These are phyloP conservation scores for Cyberlindnera subsufficiens DNA, from an alignment of 805 yeast genomes.

Conservation along the genomic window DNA sequence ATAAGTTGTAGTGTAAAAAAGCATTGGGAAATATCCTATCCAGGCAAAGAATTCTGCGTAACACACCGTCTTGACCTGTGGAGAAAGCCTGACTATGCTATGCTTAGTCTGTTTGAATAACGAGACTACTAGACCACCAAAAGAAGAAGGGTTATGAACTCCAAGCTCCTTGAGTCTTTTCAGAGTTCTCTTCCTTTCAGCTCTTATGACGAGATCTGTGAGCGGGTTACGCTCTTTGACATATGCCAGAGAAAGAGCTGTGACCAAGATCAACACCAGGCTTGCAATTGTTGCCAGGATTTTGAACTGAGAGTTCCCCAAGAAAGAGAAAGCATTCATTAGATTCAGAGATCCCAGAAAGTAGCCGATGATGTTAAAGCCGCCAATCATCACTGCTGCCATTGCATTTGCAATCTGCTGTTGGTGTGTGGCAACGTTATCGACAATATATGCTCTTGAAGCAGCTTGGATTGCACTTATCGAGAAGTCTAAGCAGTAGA, in stretches of 20 bases:
- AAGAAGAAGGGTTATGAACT: slow-evolving; percentile 24
- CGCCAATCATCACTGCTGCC: slow-evolving; percentile 62
- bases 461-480: slow-evolving; percentile 57
- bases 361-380: slow-evolving; percentile 53
- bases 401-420: slow-evolving; percentile 58
- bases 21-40: slow-evolving; percentile 64
- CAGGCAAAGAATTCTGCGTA: slow-evolving; percentile 58
- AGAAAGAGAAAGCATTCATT: slow-evolving; percentile 27
- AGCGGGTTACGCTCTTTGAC: slow-evolving; percentile 47
- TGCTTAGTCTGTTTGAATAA: slow-evolving; percentile 29
- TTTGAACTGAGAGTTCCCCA: slow-evolving; percentile 48
- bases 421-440: slow-evolving; percentile 49
- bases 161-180: slow-evolving; percentile 31
- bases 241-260: slow-evolving; percentile 22
- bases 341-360: slow-evolving; percentile 45
- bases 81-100: slow-evolving; percentile 37
- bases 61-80: slow-evolving; percentile 46
- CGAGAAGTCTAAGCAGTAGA: slow-evolving; percentile 50
- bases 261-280: slow-evolving; percentile 33
- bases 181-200: slow-evolving; percentile 31
- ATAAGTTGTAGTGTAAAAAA: slow-evolving; percentile 60
- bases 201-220: slow-evolving; percentile 31
- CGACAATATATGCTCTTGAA: slow-evolving; percentile 55
- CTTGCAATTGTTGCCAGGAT: slow-evolving; percentile 39
- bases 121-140: slow-evolving; percentile 15